Base-by-base conservation (phyloP, 192 early-diverging fungal species). In the Backusella tuberculispora region DNA sequence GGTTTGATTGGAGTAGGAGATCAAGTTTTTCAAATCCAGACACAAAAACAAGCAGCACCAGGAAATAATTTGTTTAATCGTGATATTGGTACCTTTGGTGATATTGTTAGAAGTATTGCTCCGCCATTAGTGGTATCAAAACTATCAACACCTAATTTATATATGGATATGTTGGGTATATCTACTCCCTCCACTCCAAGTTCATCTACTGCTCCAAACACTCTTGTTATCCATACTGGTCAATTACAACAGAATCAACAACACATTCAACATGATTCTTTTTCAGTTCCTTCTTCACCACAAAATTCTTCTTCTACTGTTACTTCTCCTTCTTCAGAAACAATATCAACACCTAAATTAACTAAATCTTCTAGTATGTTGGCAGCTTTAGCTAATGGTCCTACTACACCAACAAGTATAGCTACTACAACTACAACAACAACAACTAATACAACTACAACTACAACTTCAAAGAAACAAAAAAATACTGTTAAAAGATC, bases 121-220 rank as follows among this genome's bases (percentile, higher is more conserved):
- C 43, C 74, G 24, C 75, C 79, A 26, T 38, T 76, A n/a, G 71
- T 72, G 0, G 65, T 80, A 3, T 72, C 79, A 3, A 80, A 74
- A 34, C 29, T 78, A n/a, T 75, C 76, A n/a, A 44, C 73, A 40
- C 80, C 80, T 0, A 78, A 81, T 56, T 53, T 81, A 40, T 60
- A 70, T 63, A 42, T 71, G 13, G 80, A 78, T 24, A 65, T 80
- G 48, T 15, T 29, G 14, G 29, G 26, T 40, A 66, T 15, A 7
- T 19, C 70, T 17, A 21, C 26, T 42, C 24, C 42, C 19, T 56
- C 26, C 24, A 71, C 70, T 7, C 44, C 68, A 34, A 48, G 21
- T n/a, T n/a, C 37, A 34, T 40, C 64, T 40, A 66, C 64, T 40
- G 37, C 64, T 34, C 29, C 29, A 34, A 34, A 34, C 29, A 34